Evolutionary conservation across 192 early-diverging fungal genomes (phyloP).

Genomic region (Coemansia sp.): DNA sequence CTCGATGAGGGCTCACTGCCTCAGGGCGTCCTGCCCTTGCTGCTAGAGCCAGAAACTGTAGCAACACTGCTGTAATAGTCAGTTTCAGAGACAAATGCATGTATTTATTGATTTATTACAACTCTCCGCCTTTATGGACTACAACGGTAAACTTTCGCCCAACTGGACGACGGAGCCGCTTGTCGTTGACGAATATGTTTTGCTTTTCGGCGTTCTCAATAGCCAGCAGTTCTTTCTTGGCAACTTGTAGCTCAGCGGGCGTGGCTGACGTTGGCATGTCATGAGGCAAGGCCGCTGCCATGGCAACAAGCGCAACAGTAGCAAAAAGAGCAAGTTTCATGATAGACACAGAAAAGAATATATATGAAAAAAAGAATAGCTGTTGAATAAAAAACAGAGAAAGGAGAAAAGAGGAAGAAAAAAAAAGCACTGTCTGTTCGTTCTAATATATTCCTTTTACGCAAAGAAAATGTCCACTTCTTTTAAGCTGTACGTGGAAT

Average conservation of each 20-base stretch:
- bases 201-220: too few species aligned
- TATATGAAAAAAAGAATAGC: neutral
- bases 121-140: neutral
- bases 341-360: neutral
- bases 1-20: neutral
- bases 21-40: too few species aligned
- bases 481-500: too few species aligned
- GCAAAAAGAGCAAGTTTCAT: conserved; percentile 2
- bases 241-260: too few species aligned
- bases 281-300: neutral
- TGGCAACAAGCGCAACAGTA: neutral
- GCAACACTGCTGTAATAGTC: conserved; percentile 5
- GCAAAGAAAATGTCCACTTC: too few species aligned
- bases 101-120: neutral
- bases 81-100: too few species aligned
- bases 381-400: neutral
- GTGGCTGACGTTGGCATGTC: too few species aligned
- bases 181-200: too few species aligned
- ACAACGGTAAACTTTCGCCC: neutral
- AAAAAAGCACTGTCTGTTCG: too few species aligned
- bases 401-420: neutral
- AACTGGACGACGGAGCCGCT: neutral
- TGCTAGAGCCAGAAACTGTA: conserved; percentile 11
- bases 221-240: too few species aligned
- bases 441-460: too few species aligned